Base-by-base conservation (phyloP, 352 stramenopile genomes). In the Pythium graminicola region DNA sequence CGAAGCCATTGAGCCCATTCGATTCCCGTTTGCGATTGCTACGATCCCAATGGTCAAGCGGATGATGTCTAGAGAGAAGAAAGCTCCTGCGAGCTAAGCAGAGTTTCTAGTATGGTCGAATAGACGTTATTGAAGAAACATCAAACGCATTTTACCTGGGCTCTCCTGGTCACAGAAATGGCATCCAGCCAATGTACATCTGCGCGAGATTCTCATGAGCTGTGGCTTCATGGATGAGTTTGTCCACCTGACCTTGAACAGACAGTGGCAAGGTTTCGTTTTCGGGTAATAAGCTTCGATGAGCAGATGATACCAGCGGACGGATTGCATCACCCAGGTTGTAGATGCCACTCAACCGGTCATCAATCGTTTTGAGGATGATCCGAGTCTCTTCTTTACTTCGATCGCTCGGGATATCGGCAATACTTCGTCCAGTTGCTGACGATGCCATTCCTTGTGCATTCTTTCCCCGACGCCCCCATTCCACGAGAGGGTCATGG, bases 181-280 rank as follows among this genome's bases (percentile, higher is more conserved):
- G 89, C 88, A 97, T 97, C 92, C 90, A 97, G 11, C 93, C 93
- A 47, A 97, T 94, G 70, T 97, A 98, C 91, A 98, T 97, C 61
- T 95, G 85, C 24, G 86, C 85, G 29, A 97, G 78, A 52, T 98
- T 98, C 58, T 94, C 83, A 36, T 90, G 71, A 6, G 83, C 79
- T 0, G 88, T 97, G 13, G 93, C 90, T 57, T 97, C 93, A 28
- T 96, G 72, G 52, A 98, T 97, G 26, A 98, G 77, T 35, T 94
- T 93, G 53, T 97, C 85, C 16, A 97, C 90, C 73, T 97, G 89
- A 10, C 93, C 93, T 59, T 94, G 80, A 3, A 98, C 89, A 17
- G 88, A 97, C 10, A 98, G 72, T 16, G 91, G 86, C n/a, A 97
- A 65, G 3, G 87, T 83, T 31, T 95, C 86, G 32, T 72, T 86